Evolutionary conservation across 108 stramenopile species (phyloP).

Genomic region (Nannochloropsis gaditana): DNA sequence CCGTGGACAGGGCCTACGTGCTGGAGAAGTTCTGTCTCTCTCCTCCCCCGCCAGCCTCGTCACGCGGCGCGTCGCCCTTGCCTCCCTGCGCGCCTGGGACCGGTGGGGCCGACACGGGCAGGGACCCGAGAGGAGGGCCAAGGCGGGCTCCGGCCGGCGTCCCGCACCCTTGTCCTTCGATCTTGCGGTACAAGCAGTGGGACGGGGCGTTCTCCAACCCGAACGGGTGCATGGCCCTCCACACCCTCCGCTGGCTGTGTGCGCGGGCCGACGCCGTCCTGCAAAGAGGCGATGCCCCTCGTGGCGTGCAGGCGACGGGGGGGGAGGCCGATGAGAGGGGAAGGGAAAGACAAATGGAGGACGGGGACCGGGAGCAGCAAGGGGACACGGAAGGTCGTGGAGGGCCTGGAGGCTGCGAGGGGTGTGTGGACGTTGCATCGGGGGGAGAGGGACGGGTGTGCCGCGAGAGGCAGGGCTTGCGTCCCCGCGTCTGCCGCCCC

Average conservation of each 20-base stretch:
- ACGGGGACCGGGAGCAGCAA: background rate
- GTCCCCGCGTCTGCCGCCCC: background rate
- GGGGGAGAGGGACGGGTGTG: background rate
- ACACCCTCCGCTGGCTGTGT: slow-evolving; percentile 22
- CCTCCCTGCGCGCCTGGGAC: background rate
- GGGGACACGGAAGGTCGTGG: background rate
- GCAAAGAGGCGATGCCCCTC: background rate
- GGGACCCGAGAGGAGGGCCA: background rate
- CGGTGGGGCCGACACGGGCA: background rate
- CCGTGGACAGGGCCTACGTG: background rate
- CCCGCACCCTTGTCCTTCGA: background rate
- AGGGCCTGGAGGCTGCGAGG: background rate
- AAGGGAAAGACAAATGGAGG: background rate
- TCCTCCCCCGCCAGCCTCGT: background rate
- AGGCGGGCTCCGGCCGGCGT: background rate
- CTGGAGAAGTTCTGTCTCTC: background rate
- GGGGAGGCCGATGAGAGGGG: background rate
- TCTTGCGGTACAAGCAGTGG: slow-evolving; percentile 31
- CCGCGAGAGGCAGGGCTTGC: background rate
- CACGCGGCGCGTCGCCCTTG: background rate
- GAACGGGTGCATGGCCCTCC: slow-evolving; percentile 9
- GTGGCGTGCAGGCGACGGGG: background rate
- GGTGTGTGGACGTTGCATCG: background rate
- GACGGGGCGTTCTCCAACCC: slow-evolving; percentile 30
- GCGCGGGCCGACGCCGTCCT: background rate